Percentiles rank a stretch among this genome's conserved stretches.
phyloP scores from a whole-genome alignment of 1,139 yeast genomes.

The Yamadazyma friedrichii region DNA sequence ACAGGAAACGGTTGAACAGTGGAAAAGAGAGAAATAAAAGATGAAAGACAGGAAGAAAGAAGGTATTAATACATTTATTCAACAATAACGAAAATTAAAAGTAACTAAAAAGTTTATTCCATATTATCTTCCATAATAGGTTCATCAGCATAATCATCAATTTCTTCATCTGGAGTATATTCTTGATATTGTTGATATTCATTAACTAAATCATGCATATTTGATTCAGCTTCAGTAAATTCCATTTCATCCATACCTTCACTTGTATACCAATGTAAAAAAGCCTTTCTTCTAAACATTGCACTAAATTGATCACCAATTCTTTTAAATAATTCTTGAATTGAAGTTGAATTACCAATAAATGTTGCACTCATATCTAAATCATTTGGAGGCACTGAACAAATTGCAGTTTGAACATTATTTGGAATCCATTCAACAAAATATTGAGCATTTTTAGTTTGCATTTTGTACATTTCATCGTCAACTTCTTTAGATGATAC shows the following conservation, averaged over 20 bases:
- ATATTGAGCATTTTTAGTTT: slow-evolving; percentile 74
- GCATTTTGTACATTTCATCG: slow-evolving; percentile 86
- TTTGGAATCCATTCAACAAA: slow-evolving; percentile 98
- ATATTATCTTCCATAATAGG: slow-evolving; percentile 56
- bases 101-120: slow-evolving; percentile 26
- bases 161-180: slow-evolving; percentile 72
- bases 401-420: slow-evolving; percentile 91
- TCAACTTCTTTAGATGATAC: slow-evolving; percentile 91
- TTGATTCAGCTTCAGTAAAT: slow-evolving; percentile 82
- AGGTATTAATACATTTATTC: slow-evolving; percentile 11
- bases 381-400: slow-evolving; percentile 86
- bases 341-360: slow-evolving; percentile 88
- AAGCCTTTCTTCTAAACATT: slow-evolving; percentile 92
- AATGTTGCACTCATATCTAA: slow-evolving; percentile 89
- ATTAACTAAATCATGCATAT: slow-evolving; percentile 82
- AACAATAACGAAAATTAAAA: slow-evolving; percentile 2
- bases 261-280: slow-evolving; percentile 92
- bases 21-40: no score
- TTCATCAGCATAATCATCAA: slow-evolving; percentile 66
- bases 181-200: slow-evolving; percentile 94
- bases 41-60: neutral
- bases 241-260: slow-evolving; percentile 97
- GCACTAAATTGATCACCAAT: slow-evolving; percentile 88
- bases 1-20: no score
- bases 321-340: slow-evolving; percentile 87